Evolutionary conservation across 2,329 filamentous ascomycete genomes (phyloP).

Genomic region (Biscogniauxia marginata): DNA sequence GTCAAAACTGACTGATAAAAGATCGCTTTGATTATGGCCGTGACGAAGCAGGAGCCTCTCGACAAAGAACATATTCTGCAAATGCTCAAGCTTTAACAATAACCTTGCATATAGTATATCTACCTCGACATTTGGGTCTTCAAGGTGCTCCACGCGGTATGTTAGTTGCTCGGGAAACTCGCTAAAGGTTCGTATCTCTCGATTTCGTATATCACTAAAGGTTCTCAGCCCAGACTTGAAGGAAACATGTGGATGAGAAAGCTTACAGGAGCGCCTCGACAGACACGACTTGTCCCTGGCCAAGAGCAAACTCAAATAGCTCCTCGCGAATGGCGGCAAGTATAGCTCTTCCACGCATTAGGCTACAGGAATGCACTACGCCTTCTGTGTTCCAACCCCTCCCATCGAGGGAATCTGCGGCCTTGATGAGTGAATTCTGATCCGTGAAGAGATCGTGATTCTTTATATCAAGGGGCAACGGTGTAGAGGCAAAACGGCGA

Average conservation of each 20-base stretch:
- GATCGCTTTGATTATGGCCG: constrained; percentile 37
- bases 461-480: constrained; percentile 39
- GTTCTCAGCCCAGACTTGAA: not conserved
- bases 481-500: constrained; percentile 37
- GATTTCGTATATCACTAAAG: constrained; percentile 36
- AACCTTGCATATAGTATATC: constrained; percentile 42
- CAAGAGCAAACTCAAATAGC: constrained; percentile 56
- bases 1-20: constrained; percentile 46
- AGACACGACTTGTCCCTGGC: constrained; percentile 37
- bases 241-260: not conserved
- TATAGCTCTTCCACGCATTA: constrained; percentile 29
- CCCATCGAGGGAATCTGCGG: constrained; percentile 31
- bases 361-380: constrained; percentile 31
- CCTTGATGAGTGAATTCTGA: constrained; percentile 25
- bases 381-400: constrained; percentile 39
- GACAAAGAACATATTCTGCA: constrained; percentile 59
- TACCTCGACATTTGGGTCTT: constrained; percentile 29
- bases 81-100: constrained; percentile 47
- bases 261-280: constrained; percentile 34
- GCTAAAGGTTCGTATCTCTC: constrained; percentile 32
- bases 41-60: constrained; percentile 54
- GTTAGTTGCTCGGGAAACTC: constrained; percentile 40
- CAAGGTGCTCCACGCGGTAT: constrained; percentile 38
- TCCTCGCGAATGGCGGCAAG: constrained; percentile 56
- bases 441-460: constrained; percentile 37